These are phyloP conservation scores for Scopulariopsis brevicaulis DNA, from an alignment of 2,329 filamentous ascomycete genomes.

Conservation along the genomic window DNA sequence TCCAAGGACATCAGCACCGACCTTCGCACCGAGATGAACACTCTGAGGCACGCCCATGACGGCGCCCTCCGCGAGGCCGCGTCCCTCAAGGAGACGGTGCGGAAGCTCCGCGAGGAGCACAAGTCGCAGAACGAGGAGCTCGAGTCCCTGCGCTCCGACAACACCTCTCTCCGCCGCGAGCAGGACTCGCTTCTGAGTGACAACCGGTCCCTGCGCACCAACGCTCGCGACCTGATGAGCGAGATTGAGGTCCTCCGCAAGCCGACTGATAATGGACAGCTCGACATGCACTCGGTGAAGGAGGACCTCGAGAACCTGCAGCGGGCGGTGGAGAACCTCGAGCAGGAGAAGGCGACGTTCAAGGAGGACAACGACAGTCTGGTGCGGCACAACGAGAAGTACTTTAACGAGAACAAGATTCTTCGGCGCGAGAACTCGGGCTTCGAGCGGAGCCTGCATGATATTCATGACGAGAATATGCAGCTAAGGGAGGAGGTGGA, in stretches of 20 bases:
- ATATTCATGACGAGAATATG: constrained; percentile 32
- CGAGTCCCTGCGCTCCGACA: constrained; percentile 28
- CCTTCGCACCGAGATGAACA: constrained; percentile 27
- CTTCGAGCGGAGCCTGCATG: constrained; percentile 32
- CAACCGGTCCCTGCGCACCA: constrained; percentile 30
- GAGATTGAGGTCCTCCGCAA: constrained; percentile 32
- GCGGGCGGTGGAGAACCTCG: constrained; percentile 23
- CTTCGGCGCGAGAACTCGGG: constrained; percentile 33
- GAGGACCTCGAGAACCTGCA: constrained; percentile 28
- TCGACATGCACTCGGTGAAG: constrained; percentile 27
- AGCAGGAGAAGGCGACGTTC: constrained; percentile 31
- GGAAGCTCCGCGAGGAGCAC: constrained; percentile 22
- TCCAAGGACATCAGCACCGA: constrained; percentile 24
- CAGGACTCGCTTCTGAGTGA: constrained; percentile 30
- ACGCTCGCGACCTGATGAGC: constrained; percentile 25
- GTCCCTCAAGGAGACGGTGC: constrained; percentile 27
- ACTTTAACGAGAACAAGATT: constrained; percentile 40
- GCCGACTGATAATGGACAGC: constrained; percentile 24
- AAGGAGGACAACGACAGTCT: constrained; percentile 39
- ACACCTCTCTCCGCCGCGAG: constrained; percentile 26
- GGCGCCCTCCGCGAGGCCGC: constrained; percentile 26
- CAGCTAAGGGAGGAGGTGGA: constrained; percentile 36
- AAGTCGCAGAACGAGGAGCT: constrained; percentile 25
- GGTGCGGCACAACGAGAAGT: constrained; percentile 42
- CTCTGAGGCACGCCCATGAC: constrained; percentile 22